Conservation (phyloP, 768 basidiomycete genomes). For the Collybiopsis luxurians region DNA sequence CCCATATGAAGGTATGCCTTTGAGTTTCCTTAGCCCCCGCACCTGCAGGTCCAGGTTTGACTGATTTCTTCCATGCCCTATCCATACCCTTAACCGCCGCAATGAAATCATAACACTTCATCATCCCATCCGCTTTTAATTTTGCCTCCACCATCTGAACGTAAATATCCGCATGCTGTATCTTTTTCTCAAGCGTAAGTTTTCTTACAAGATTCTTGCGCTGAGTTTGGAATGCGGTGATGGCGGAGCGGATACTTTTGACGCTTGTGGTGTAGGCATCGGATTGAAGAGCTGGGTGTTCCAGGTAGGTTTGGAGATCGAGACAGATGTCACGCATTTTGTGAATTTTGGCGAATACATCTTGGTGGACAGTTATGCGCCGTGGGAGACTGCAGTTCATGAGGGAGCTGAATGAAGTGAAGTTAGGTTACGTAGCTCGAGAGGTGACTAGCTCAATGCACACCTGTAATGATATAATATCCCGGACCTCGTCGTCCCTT, state of each 20-base stretch:
- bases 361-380: constrained; percentile 8
- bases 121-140: constrained; percentile 7
- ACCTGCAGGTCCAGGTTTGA: constrained; percentile 1
- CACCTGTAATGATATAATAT: constrained; percentile 18
- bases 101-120: constrained; percentile 16
- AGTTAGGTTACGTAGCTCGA: not conserved
- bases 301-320: constrained; percentile 11
- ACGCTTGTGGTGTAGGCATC: constrained; percentile 2
- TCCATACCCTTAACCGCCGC: constrained; percentile 10
- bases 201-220: constrained; percentile 9
- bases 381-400: constrained; percentile 10
- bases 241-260: constrained; percentile 9
- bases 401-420: constrained; percentile 2
- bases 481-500: constrained; percentile 13
- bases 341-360: constrained; percentile 11
- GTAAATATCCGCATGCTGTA: constrained; percentile 6
- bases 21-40: too few species aligned
- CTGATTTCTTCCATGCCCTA: constrained; percentile 8
- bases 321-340: constrained; percentile 13
- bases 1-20: constrained; percentile 10
- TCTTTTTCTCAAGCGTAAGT: not conserved
- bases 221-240: constrained; percentile 13
- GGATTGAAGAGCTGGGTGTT: constrained; percentile 15
- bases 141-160: constrained; percentile 10
- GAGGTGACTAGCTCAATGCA: not conserved